These are phyloP conservation scores for Fusarium compactum DNA, from an alignment of 2,329 filamentous ascomycete species.

Conservation along the genomic window DNA sequence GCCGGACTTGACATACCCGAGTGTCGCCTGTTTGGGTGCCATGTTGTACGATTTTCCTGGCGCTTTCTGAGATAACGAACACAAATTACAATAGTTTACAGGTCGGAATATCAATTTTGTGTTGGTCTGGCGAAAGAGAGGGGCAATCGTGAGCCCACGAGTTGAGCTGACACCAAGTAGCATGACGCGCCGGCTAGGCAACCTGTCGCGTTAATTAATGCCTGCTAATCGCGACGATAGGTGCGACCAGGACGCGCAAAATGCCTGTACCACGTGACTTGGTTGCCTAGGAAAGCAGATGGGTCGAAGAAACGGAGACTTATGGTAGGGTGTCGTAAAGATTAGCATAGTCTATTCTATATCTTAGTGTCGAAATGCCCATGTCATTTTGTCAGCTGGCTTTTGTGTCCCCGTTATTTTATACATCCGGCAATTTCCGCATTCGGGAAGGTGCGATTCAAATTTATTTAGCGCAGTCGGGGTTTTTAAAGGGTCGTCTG, in stretches of 20 bases:
- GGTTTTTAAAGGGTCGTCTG: conserved; percentile 21
- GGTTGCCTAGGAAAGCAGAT: background rate
- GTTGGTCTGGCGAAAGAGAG: conserved; percentile 27
- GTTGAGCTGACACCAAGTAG: conserved; percentile 38
- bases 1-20: conserved; percentile 85
- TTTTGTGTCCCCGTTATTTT: background rate
- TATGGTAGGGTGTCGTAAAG: background rate
- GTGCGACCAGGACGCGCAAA: conserved; percentile 42
- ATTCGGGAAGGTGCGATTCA: conserved; percentile 7
- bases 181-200: conserved; percentile 56
- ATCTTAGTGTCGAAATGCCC: background rate
- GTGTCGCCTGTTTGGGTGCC: conserved; percentile 79
- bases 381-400: background rate
- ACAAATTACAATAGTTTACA: conserved; percentile 12
- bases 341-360: background rate
- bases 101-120: conserved; percentile 19
- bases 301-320: background rate
- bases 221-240: conserved; percentile 35
- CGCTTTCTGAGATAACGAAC: conserved; percentile 11
- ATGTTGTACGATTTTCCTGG: conserved; percentile 49
- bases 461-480: conserved; percentile 24
- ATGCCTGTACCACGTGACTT: conserved; percentile 43
- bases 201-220: conserved; percentile 56
- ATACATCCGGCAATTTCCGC: conserved; percentile 4
- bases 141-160: conserved; percentile 36